Evolutionary conservation across 2,329 filamentous ascomycete genomes (phyloP).

Genomic region (Penicillium sp.): DNA sequence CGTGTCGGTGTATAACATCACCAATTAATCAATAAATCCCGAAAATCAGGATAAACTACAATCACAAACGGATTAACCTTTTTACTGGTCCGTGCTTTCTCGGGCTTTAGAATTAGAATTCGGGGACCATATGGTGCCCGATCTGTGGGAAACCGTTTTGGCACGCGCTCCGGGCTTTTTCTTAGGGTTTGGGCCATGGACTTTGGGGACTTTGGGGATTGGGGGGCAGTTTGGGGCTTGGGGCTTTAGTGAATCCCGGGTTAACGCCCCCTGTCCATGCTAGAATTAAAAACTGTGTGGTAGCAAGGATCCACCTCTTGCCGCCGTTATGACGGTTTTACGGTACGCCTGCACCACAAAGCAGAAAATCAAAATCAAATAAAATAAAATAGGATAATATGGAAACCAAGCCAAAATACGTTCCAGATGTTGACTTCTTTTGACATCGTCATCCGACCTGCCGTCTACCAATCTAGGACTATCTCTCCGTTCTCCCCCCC

Average conservation of each 20-base stretch:
- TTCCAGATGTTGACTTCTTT: background rate
- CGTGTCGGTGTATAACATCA: background rate
- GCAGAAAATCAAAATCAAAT: background rate
- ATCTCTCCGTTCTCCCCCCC: background rate
- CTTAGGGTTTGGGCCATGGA: background rate
- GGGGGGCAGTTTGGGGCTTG: too few species aligned
- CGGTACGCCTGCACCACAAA: background rate
- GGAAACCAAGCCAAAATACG: too few species aligned
- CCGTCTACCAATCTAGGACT: background rate
- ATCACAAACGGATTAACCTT: background rate
- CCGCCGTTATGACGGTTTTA: conserved; percentile 6
- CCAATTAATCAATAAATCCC: background rate
- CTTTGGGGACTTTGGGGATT: background rate
- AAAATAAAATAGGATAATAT: background rate
- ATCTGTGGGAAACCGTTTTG: conserved; percentile 25
- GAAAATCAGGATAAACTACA: conserved; percentile 1
- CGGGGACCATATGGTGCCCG: conserved; percentile 30
- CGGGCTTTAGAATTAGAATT: conserved; percentile 24
- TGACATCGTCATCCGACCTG: background rate
- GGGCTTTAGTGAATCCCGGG: background rate
- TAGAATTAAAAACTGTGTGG: background rate
- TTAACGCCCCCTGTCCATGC: background rate
- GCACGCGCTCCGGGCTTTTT: conserved; percentile 8
- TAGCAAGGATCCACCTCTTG: conserved; percentile 8
- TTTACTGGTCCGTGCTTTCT: conserved; percentile 16